These are phyloP conservation scores for Cucumis hystrix DNA, from an alignment of 306 rosid species.

Conservation along the genomic window DNA sequence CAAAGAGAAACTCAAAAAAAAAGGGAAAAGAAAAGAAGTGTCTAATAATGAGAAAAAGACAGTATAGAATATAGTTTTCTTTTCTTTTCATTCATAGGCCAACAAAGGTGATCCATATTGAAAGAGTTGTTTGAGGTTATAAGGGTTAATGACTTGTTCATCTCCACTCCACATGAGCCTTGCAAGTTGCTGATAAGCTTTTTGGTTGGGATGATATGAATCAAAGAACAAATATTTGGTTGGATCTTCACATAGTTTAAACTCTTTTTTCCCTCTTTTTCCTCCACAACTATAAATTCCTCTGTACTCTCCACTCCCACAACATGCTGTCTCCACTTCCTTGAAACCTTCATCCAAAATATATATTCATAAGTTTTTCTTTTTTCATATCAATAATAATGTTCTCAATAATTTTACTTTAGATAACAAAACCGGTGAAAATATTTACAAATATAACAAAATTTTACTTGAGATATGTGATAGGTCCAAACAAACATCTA, in stretches of 20 bases:
- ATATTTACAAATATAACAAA: too few relatives aligned
- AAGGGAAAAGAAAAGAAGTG: too few relatives aligned
- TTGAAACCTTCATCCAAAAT: slow-evolving; percentile 18
- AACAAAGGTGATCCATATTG: background rate
- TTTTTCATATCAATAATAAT: background rate
- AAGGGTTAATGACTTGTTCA: background rate
- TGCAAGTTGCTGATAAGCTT: background rate
- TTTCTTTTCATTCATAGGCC: background rate
- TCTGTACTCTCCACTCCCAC: slow-evolving; percentile 22
- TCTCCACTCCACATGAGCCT: background rate
- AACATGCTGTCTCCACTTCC: slow-evolving; percentile 21
- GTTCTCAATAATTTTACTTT: background rate
- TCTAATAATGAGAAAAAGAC: too few relatives aligned
- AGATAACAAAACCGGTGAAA: too few relatives aligned
- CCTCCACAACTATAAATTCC: slow-evolving; percentile 22
- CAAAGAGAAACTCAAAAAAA: too few relatives aligned
- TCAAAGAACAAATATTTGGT: background rate
- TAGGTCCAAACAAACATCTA: too few relatives aligned
- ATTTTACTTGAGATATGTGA: too few relatives aligned
- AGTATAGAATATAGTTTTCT: too few relatives aligned
- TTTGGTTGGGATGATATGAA: background rate
- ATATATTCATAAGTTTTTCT: too few relatives aligned
- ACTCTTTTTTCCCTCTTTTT: background rate
- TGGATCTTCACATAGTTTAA: background rate
- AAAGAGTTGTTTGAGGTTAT: background rate